Evolutionary conservation across 306 rosid genomes (phyloP), one percentile per base, ranked within the genome.

Genomic region (Abrus pulchellus): DNA sequence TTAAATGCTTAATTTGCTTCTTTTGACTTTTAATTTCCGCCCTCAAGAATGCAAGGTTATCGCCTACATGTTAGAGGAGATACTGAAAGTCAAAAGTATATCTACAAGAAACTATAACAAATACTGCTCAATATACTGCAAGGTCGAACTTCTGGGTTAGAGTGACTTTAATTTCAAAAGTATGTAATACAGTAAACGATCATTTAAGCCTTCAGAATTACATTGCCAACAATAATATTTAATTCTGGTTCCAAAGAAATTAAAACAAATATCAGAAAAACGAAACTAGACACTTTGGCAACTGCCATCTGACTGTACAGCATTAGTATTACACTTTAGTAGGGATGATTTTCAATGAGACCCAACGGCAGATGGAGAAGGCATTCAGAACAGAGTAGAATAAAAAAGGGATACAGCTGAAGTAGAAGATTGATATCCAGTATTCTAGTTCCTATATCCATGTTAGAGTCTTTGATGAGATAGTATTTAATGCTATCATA

Each of bases 21-120:
- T 73, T 89, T 78, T 87, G 97, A 88, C 81, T 88, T 84, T 88
- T 93, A 82, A 89, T 61, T 81, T 85, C 97, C 30, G 91, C 76
- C 85, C 81, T 87, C 86, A 90, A 68, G 90, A 83, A 78, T 67
- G 88, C 85, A 14, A 85, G 75, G 84, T 32, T 79, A 73, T 91
- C 92, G 9, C 94, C 97, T 93, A 83, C 47, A 74, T 52, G 41
- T 76, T 43, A 77, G 78, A 87, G 75, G 33, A 29, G 61, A 75
- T 52, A 67, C 28, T 45, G 40, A 82, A 78, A 64, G 57, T 74
- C 72, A 68, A 68, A 61, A 9, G 53, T 53, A 66, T 74, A 82
- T 41, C 40, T 53, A 76, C 7, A 55, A 56, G 70, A 69, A 59
- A 74, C 45, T 41, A 65, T 55, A 44, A 14, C 20, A 63, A 67